These are phyloP conservation scores for Apiospora kogelbergensis DNA, from an alignment of 2,329 filamentous ascomycete genomes.

Conservation along the genomic window DNA sequence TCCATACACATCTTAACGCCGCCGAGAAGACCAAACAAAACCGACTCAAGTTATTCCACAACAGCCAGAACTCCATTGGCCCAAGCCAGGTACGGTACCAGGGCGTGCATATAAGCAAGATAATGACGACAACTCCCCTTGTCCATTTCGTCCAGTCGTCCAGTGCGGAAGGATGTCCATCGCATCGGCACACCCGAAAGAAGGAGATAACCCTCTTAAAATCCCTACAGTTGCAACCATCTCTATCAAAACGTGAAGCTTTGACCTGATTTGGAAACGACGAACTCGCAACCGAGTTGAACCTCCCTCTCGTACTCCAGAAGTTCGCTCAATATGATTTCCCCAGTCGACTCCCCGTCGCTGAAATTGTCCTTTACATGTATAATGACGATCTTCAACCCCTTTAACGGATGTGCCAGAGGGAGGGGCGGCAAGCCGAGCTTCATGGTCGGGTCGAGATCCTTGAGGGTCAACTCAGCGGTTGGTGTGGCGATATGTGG, in stretches of 20 bases:
- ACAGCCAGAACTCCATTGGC: constrained; percentile 5
- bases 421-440: constrained; percentile 20
- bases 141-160: constrained; percentile 2
- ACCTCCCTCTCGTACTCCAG: constrained; percentile 62
- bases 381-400: constrained; percentile 82
- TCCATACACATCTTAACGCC: constrained; percentile 1
- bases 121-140: background rate
- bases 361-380: constrained; percentile 86
- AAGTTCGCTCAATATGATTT: constrained; percentile 71
- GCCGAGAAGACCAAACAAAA: background rate
- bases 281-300: constrained; percentile 76
- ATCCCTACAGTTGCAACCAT: background rate
- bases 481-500: constrained; percentile 49
- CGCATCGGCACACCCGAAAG: background rate
- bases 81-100: background rate
- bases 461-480: constrained; percentile 43
- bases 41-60: background rate
- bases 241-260: constrained; percentile 48
- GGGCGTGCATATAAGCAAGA: constrained; percentile 2
- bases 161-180: background rate
- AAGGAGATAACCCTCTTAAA: background rate
- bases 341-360: constrained; percentile 65
- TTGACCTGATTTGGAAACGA: constrained; percentile 68
- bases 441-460: constrained; percentile 27
- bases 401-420: constrained; percentile 57